Percentiles rank a stretch among this genome's conserved stretches.
Evolutionary conservation across 306 rosid genomes (phyloP).

Genomic region (Vicia faba): DNA sequence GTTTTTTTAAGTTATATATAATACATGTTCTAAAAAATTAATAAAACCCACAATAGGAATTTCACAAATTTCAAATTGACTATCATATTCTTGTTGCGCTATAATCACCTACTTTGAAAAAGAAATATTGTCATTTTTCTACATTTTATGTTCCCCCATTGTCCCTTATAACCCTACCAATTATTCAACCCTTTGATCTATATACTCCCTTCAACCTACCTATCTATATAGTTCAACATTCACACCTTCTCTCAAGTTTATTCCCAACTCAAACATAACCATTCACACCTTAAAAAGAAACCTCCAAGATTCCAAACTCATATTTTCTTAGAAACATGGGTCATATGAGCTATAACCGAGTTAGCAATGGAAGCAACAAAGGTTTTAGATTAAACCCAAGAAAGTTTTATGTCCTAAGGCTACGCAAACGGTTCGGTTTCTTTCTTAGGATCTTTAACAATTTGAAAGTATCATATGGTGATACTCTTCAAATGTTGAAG

Average conservation of each 20-base stretch:
- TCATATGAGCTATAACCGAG: slow-evolving; percentile 50
- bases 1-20: no score
- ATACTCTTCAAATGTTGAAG: slow-evolving; percentile 43
- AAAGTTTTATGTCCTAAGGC: slow-evolving; percentile 43
- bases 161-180: slow-evolving; percentile 38
- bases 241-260: slow-evolving; percentile 3
- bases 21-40: no score
- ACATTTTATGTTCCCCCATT: slow-evolving; percentile 32
- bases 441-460: slow-evolving; percentile 51
- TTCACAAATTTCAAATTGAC: slow-evolving; percentile 26
- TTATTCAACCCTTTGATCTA: slow-evolving; percentile 32
- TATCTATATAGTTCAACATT: slow-evolving; percentile 21
- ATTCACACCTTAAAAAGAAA: slow-evolving; percentile 29
- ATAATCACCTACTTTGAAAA: slow-evolving; percentile 49
- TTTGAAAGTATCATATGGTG: slow-evolving; percentile 48
- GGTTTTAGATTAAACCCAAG: slow-evolving; percentile 61
- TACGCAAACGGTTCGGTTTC: slow-evolving; percentile 50
- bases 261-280: slow-evolving; percentile 28
- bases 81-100: slow-evolving; percentile 32
- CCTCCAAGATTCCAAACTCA: slow-evolving; percentile 18
- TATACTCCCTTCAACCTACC: neutral
- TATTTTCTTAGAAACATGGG: slow-evolving; percentile 40
- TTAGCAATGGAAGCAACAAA: slow-evolving; percentile 38
- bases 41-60: slow-evolving; percentile 10
- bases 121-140: slow-evolving; percentile 35